Percentiles rank a stretch among this genome's conserved stretches.
phyloP scores from a whole-genome alignment of 768 basidiomycete species.

The Lentinula sp. region DNA sequence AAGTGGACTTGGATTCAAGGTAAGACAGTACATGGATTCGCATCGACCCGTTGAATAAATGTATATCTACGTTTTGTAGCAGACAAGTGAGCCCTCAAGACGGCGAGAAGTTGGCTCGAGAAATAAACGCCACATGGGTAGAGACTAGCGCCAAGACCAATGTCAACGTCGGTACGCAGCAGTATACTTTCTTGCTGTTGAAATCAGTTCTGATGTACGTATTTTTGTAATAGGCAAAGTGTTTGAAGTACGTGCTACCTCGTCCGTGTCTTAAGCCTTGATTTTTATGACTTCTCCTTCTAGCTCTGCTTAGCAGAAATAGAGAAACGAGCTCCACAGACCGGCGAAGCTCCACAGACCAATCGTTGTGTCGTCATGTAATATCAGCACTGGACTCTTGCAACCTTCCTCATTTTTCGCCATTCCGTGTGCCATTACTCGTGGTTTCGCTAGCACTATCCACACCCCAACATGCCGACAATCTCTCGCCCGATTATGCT shows the following conservation, averaged over 20 bases:
- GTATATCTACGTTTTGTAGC: constrained; percentile 17
- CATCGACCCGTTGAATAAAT: background rate
- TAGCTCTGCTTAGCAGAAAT: constrained; percentile 72
- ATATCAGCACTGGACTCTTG: constrained; percentile 12
- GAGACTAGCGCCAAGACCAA: constrained; percentile 89
- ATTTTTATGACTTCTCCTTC: too few species aligned
- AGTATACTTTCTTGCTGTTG: background rate
- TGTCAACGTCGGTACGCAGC: constrained; percentile 76
- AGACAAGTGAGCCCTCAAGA: constrained; percentile 76
- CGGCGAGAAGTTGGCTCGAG: constrained; percentile 68
- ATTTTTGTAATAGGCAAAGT: constrained; percentile 52
- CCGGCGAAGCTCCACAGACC: constrained; percentile 35
- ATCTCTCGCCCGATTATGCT: constrained; percentile 8
- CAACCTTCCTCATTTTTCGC: background rate
- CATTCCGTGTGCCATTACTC: constrained; percentile 3
- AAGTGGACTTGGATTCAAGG: constrained; percentile 77
- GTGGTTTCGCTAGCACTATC: constrained; percentile 8
- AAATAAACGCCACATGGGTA: constrained; percentile 71
- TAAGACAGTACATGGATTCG: constrained; percentile 27
- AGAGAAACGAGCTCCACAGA: constrained; percentile 55
- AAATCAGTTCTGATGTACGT: constrained; percentile 1
- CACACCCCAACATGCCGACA: background rate
- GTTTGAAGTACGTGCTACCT: constrained; percentile 43
- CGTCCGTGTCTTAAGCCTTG: too few species aligned
- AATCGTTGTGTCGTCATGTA: constrained; percentile 53